These are phyloP conservation scores for Nothophaeocryptopus gaeumannii DNA, from an alignment of 2,329 filamentous ascomycete species.

Conservation along the genomic window DNA sequence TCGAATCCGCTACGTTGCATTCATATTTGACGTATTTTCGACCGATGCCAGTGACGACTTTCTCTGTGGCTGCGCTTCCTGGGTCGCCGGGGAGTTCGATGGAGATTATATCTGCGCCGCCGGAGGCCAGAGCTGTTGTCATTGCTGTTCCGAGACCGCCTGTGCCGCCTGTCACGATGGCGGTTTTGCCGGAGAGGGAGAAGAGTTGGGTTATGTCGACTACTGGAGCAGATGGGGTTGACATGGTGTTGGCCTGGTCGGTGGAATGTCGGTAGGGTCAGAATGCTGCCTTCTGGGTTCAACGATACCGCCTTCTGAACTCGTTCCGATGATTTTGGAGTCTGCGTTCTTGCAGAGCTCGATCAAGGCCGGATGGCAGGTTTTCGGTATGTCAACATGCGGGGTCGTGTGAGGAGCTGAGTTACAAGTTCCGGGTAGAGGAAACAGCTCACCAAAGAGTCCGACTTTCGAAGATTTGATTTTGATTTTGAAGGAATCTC, in stretches of 20 bases:
- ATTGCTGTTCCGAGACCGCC: conserved; percentile 32
- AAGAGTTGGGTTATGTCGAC: conserved; percentile 19
- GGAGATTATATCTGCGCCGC: conserved; percentile 32
- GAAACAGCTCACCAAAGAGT: too few relatives aligned
- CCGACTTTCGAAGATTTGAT: too few relatives aligned
- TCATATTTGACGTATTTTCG: conserved; percentile 18
- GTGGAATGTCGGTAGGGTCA: too few relatives aligned
- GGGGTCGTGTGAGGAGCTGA: too few relatives aligned
- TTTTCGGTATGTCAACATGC: too few relatives aligned
- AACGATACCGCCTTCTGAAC: too few relatives aligned
- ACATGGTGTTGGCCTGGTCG: neutral
- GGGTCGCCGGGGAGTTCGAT: conserved; percentile 22
- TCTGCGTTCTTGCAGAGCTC: too few relatives aligned
- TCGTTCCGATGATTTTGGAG: too few relatives aligned
- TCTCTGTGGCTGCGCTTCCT: conserved; percentile 6
- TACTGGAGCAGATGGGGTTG: conserved; percentile 11
- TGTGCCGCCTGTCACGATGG: conserved; percentile 24
- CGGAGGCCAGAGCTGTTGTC: conserved; percentile 34
- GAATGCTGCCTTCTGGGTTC: too few relatives aligned
- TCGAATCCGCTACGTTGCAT: conserved; percentile 17
- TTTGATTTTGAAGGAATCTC: too few relatives aligned
- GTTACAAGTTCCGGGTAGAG: too few relatives aligned
- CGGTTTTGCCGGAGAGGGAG: conserved; percentile 22
- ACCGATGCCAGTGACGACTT: conserved; percentile 11
- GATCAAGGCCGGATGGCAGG: too few relatives aligned